A percentile compares a stretch with the other conserved stretches of the same genome.
These are phyloP conservation scores for Fusarium sp. DNA, from an alignment of 2,329 filamentous ascomycete genomes.

Conservation along the genomic window DNA sequence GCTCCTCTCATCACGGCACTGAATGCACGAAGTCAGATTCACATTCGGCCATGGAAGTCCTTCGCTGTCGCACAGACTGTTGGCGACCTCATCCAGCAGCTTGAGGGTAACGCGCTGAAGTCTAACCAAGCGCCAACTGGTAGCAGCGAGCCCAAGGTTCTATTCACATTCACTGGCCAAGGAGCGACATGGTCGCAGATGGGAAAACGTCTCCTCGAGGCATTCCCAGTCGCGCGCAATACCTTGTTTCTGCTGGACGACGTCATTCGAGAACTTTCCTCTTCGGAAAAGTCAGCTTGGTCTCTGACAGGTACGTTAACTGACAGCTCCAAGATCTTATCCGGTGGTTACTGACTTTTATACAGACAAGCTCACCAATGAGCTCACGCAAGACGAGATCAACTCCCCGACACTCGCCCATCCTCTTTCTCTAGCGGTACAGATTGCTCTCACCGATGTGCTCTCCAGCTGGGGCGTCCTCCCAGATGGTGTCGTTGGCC, in stretches of 20 bases:
- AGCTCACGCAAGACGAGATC: conserved; percentile 36
- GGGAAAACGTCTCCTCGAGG: conserved; percentile 39
- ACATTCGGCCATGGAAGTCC: conserved; percentile 40
- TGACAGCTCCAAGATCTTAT: not conserved
- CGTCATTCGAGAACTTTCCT: conserved; percentile 28
- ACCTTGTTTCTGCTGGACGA: conserved; percentile 33
- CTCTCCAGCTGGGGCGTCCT: conserved; percentile 38
- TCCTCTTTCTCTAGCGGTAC: conserved; percentile 37
- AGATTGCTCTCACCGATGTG: conserved; percentile 36
- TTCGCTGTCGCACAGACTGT: conserved; percentile 39
- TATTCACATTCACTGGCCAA: conserved; percentile 39
- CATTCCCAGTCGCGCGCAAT: conserved; percentile 38
- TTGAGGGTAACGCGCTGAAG: conserved; percentile 36
- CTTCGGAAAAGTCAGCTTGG: conserved; percentile 15
- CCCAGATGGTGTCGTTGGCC: conserved; percentile 39
- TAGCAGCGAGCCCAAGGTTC: conserved; percentile 1
- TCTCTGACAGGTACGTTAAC: conserved; percentile 23
- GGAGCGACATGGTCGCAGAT: conserved; percentile 43
- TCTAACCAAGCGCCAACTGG: conserved; percentile 20
- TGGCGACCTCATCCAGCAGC: conserved; percentile 31
- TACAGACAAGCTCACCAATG: conserved; percentile 31
- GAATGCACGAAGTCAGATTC: conserved; percentile 40
- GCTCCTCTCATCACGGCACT: conserved; percentile 33
- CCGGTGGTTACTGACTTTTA: conserved; percentile 6
- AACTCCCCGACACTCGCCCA: conserved; percentile 32